Percentiles rank a stretch among this genome's conserved stretches.
phyloP scores from a whole-genome alignment of 768 basidiomycete genomes.

The Amylocystis lapponica region DNA sequence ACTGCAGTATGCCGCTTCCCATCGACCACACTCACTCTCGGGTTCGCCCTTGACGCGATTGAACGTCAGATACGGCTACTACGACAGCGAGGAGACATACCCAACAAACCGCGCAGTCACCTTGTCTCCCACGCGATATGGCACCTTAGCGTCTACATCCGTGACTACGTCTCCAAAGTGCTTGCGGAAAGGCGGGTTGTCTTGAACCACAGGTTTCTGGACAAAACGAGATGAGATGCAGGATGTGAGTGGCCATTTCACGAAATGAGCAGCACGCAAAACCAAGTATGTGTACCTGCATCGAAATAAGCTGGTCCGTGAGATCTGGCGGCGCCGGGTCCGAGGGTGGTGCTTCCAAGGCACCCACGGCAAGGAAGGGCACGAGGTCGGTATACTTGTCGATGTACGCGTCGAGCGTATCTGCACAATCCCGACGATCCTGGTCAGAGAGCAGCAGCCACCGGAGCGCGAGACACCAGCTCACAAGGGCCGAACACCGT shows the following conservation, averaged over 20 bases:
- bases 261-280: not conserved
- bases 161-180: conserved; percentile 56
- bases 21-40: conserved; percentile 43
- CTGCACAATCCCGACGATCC: conserved; percentile 27
- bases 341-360: conserved; percentile 44
- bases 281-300: conserved; percentile 41
- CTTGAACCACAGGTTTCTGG: conserved; percentile 59
- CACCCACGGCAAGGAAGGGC: conserved; percentile 49
- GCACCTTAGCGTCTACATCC: conserved; percentile 41
- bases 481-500: conserved; percentile 71
- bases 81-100: conserved; percentile 6
- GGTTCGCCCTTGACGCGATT: conserved; percentile 44
- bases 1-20: too few species aligned
- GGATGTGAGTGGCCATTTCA: too few species aligned
- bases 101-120: conserved; percentile 65
- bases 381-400: conserved; percentile 68
- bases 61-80: not conserved
- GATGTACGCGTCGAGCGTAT: conserved; percentile 76
- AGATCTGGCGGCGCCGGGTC: conserved; percentile 63
- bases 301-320: conserved; percentile 58
- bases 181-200: conserved; percentile 49
- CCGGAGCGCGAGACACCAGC: conserved; percentile 21
- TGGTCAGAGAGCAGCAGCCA: not conserved
- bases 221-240: not conserved
- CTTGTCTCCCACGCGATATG: conserved; percentile 52